Base-by-base conservation (phyloP, 2,329 filamentous ascomycete genomes). In the Lasiodiplodia gonubiensis region DNA sequence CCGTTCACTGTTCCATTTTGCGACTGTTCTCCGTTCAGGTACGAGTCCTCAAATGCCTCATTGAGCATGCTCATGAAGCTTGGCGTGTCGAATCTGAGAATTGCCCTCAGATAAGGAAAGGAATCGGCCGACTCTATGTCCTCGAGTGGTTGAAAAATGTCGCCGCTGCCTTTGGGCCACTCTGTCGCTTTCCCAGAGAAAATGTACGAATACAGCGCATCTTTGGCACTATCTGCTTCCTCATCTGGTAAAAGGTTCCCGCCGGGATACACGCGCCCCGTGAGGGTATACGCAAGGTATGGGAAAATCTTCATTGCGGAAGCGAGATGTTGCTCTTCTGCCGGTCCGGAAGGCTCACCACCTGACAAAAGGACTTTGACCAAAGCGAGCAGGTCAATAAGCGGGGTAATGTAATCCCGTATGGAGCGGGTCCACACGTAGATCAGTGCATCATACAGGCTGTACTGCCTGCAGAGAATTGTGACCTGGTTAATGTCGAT, bases 391-490 rank as follows among this genome's bases (percentile, higher is more conserved):
- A 99, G 86, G 69, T 97, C 93, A 71, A 93, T 90, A 67, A 98
- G 83, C 1, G 95, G 94, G 1, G 94, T 96, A 69, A 97, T 89
- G 74, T 96, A 97, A 78, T 99, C 96, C 69, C 85, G 83, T 33
- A 99, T 83, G 2, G 93, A 93, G 77, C 92, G 90, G 69, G 97
- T 98, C 95, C 95, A 99, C 66, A 99, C 92, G 76, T 98, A 97
- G 52, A 96, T 93, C 67, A 97, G 86, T 2, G 95, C 96, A 79
- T 99, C 96, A 75, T 97, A 99, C 4, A 99, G 86, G 71, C 91
- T 88, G 77, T 98, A 90, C 75, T 94, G 90, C 77, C 95, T 97
- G 84, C 95, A 99, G 27, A 99, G 84, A 14, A 87, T 86, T 0
- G 94, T 97, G 68, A 97, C 89, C 78, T 98, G 92, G 76, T 99